A percentile compares a stretch with the other conserved stretches of the same genome.
These are phyloP conservation scores for Aurantiochytrium sp. DNA, from an alignment of 108 stramenopile species.

Conservation along the genomic window DNA sequence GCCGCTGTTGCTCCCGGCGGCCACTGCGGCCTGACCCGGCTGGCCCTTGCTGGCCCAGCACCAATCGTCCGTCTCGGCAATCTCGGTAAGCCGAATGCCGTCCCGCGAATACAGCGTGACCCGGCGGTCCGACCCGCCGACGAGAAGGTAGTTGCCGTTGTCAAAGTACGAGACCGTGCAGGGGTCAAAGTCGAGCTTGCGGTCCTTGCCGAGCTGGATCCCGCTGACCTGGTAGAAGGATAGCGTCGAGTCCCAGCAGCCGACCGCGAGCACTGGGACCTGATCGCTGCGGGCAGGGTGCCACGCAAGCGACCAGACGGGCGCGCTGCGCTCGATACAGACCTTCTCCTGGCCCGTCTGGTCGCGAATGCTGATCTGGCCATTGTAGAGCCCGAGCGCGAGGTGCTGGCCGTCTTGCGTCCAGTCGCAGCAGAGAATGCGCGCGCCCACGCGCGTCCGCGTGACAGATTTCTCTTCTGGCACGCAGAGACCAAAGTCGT, in stretches of 20 bases:
- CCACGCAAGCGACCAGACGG: slow-evolving; percentile 61
- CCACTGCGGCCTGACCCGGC: slow-evolving; percentile 43
- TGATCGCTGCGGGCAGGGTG: slow-evolving; percentile 39
- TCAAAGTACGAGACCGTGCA: slow-evolving; percentile 45
- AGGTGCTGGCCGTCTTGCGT: slow-evolving; percentile 58
- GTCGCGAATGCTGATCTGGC: slow-evolving; percentile 55
- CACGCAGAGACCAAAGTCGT: slow-evolving; percentile 64
- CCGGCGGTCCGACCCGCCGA: slow-evolving; percentile 54
- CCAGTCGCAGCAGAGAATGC: slow-evolving; percentile 62
- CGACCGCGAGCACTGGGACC: slow-evolving; percentile 48
- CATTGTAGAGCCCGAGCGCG: slow-evolving; percentile 62
- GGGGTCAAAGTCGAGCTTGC: slow-evolving; percentile 53
- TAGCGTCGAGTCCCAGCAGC: slow-evolving; percentile 64
- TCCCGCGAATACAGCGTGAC: slow-evolving; percentile 58
- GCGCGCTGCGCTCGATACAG: slow-evolving; percentile 47
- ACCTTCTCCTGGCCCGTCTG: slow-evolving; percentile 42
- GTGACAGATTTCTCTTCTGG: slow-evolving; percentile 56
- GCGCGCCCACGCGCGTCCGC: slow-evolving; percentile 59
- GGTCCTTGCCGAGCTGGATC: slow-evolving; percentile 43
- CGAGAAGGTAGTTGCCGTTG: slow-evolving; percentile 52
- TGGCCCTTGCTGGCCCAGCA: slow-evolving; percentile 50
- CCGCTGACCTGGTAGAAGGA: slow-evolving; percentile 55
- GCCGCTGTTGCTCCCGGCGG: slow-evolving; percentile 50
- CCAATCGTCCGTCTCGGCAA: slow-evolving; percentile 49
- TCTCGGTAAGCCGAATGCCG: slow-evolving; percentile 41